These are phyloP conservation scores for Knoxia roxburghii DNA, from an alignment of 257 asterid genomes.

Conservation along the genomic window DNA sequence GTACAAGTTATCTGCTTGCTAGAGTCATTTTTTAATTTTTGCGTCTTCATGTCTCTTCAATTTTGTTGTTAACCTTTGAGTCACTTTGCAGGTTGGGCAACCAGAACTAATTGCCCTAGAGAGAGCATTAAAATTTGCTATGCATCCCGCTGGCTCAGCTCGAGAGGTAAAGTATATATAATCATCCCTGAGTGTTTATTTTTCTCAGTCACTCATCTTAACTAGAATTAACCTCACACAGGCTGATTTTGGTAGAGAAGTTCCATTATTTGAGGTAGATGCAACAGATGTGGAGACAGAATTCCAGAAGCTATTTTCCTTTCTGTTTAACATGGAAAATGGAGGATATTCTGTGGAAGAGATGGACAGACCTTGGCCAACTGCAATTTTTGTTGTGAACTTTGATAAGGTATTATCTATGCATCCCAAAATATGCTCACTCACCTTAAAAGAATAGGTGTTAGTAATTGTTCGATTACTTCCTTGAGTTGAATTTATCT, in stretches of 20 bases:
- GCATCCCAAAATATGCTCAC: neutral
- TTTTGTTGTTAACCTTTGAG: neutral
- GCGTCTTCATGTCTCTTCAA: neutral
- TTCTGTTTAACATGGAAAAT: slow-evolving; percentile 69
- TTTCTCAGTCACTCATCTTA: slow-evolving; percentile 20
- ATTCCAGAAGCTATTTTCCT: slow-evolving; percentile 85
- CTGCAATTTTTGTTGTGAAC: slow-evolving; percentile 80
- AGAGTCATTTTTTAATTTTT: neutral
- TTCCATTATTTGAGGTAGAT: slow-evolving; percentile 92
- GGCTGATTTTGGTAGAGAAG: slow-evolving; percentile 94
- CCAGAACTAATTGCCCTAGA: slow-evolving; percentile 87
- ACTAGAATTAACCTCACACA: slow-evolving; percentile 30
- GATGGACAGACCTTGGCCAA: slow-evolving; percentile 80
- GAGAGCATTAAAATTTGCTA: slow-evolving; percentile 59
- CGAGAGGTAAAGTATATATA: slow-evolving; percentile 71
- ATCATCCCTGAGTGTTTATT: slow-evolving; percentile 7
- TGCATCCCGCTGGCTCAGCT: slow-evolving; percentile 83
- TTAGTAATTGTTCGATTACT: neutral
- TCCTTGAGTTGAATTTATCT: neutral
- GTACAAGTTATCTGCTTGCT: slow-evolving; percentile 4
- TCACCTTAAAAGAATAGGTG: neutral
- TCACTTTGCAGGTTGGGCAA: slow-evolving; percentile 70
- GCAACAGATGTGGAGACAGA: slow-evolving; percentile 85
- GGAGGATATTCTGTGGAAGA: slow-evolving; percentile 57
- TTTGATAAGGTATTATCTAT: slow-evolving; percentile 69